Percentiles rank a stretch among this genome's conserved stretches.
phyloP scores from a whole-genome alignment of 2,329 filamentous ascomycete genomes.

The Dothidotthia symphoricarpi region DNA sequence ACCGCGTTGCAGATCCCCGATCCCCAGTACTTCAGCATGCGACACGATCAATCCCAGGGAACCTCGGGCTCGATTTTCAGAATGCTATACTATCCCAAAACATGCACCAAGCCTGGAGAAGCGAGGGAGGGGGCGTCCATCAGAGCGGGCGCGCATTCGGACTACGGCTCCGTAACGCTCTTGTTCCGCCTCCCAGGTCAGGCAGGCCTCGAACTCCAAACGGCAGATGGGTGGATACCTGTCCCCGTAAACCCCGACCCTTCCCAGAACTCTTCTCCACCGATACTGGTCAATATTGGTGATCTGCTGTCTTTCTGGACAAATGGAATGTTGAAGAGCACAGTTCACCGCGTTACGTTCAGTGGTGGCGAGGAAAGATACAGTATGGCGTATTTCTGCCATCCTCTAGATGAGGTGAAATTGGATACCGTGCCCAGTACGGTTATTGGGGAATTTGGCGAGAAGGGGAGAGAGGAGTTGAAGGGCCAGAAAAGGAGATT shows the following conservation, averaged over 20 bases:
- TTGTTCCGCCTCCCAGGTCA: slow-evolving; percentile 85
- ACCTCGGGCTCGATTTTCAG: slow-evolving; percentile 53
- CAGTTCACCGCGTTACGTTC: slow-evolving; percentile 86
- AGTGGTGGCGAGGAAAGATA: slow-evolving; percentile 50
- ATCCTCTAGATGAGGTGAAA: slow-evolving; percentile 56
- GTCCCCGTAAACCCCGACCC: slow-evolving; percentile 54
- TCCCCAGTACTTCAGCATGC: slow-evolving; percentile 58
- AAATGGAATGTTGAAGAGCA: slow-evolving; percentile 78
- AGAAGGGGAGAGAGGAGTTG: slow-evolving; percentile 28
- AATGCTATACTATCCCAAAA: slow-evolving; percentile 54
- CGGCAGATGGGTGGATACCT: slow-evolving; percentile 48
- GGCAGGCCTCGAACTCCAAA: slow-evolving; percentile 80
- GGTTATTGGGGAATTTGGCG: slow-evolving; percentile 47
- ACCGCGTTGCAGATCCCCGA: slow-evolving; percentile 63
- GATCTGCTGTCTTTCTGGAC: slow-evolving; percentile 85
- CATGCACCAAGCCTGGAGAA: slow-evolving; percentile 30
- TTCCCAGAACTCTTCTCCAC: slow-evolving; percentile 56
- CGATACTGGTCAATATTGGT: slow-evolving; percentile 63
- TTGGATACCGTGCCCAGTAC: slow-evolving; percentile 57
- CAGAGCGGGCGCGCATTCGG: slow-evolving; percentile 86
- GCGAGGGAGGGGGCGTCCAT: slow-evolving; percentile 55
- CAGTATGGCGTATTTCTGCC: slow-evolving; percentile 62
- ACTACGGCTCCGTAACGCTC: slow-evolving; percentile 70
- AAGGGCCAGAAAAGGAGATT: slow-evolving; percentile 43
- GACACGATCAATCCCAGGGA: slow-evolving; percentile 55